Percentiles rank a stretch among this genome's conserved stretches.
phyloP scores from a whole-genome alignment of 192 early-diverging fungal species.

The Backusella sp. region DNA sequence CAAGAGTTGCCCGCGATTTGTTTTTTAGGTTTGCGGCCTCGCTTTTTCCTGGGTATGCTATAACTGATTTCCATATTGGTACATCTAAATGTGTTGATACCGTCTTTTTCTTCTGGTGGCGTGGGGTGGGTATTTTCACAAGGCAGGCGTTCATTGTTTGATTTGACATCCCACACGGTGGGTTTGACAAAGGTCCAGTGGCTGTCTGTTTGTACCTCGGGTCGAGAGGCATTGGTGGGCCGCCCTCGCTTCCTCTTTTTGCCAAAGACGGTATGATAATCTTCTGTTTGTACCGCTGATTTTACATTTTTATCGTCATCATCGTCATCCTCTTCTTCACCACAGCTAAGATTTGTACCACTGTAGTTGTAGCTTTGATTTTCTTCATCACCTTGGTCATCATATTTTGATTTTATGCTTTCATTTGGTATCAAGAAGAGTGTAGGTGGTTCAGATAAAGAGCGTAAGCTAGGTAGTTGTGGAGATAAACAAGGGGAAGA shows the following conservation, averaged over 20 bases:
- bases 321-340: neutral
- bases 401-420: neutral
- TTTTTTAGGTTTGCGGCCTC: constrained; percentile 31
- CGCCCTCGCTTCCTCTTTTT: constrained; percentile 22
- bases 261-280: constrained; percentile 7
- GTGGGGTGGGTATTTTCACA: neutral
- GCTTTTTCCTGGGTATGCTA: constrained; percentile 30
- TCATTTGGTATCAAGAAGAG: neutral
- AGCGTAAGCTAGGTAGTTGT: neutral
- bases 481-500: neutral
- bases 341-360: neutral
- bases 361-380: neutral
- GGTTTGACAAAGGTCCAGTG: constrained; percentile 28
- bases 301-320: neutral
- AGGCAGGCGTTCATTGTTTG: neutral
- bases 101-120: neutral
- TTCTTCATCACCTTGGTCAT: neutral
- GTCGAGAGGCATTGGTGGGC: constrained; percentile 17
- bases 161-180: constrained; percentile 28
- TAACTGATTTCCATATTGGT: constrained; percentile 18
- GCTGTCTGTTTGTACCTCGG: constrained; percentile 18
- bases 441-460: constrained; percentile 13
- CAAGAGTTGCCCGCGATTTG: constrained; percentile 33
- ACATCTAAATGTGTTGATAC: constrained; percentile 18
- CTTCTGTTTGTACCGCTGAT: neutral